Evolutionary conservation across 129 eudicot genomes (phyloP), one percentile per base, ranked within the genome.

Genomic region (Flaveria trinervia): DNA sequence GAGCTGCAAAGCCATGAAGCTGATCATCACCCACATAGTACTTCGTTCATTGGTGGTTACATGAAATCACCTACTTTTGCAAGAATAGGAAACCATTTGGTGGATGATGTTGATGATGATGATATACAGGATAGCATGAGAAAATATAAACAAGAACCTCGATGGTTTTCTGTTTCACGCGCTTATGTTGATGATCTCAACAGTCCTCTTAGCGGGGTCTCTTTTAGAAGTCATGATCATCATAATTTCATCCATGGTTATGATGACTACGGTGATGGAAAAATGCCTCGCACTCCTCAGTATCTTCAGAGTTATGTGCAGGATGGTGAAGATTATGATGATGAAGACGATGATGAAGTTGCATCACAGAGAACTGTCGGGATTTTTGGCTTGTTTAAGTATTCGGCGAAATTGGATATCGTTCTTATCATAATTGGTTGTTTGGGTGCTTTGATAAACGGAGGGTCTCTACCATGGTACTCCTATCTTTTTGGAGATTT

Each of bases 401-500:
- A 86, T 75, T 85, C 94, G 9, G 88, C 88, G 3, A 86, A 83
- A 45, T 7, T 85, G 12, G 97, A 91, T 68, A 59, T 86, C 28
- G 36, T 88, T 45, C 83, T 91, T 10, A 76, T 91, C 23, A 23
- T 91, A 46, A 79, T 91, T 71, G 97, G 97, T 11, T 86, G 97
- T 70, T 17, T 88, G 65, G 97, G 97, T 79, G 90, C 94, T 77
- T 75, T 91, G 49, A 87, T 91, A n/a, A 85, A 88, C 60, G 97
- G 97, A 66, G 97, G 97, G 49, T 83, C 97, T 79, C 83, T 91
- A 77, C 97, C 97, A 68, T 88, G 90, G 92, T 91, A 88, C 76
- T 88, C 97, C 20, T 78, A 61, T 60, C 94, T 91, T 68, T 86
- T 91, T 44, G 94, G 97, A 33, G 73, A 85, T 33, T 86, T 91